Evolutionary conservation across 495 filamentous ascomycete species (phyloP).

Genomic region (Neurospora sp.): DNA sequence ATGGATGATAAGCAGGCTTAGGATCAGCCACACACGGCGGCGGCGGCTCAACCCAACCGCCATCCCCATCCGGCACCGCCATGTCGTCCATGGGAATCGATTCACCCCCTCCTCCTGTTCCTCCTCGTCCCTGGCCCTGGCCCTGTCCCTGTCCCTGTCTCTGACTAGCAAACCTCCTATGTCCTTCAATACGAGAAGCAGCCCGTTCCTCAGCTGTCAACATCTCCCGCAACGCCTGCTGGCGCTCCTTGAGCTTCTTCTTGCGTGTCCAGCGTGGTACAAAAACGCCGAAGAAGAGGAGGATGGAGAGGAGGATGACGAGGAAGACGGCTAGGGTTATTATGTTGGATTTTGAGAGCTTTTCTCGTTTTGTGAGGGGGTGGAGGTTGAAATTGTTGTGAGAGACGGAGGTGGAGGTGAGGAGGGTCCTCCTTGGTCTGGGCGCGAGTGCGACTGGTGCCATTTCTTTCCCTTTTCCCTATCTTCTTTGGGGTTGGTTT

Average conservation of each 20-base stretch:
- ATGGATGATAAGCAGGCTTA: neutral
- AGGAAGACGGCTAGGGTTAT: neutral
- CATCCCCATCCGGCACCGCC: neutral
- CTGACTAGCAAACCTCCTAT: no score
- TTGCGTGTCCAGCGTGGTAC: neutral
- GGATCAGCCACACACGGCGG: neutral
- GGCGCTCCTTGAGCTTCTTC: neutral
- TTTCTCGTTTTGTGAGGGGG: neutral
- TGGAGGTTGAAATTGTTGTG: neutral
- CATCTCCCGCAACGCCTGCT: neutral
- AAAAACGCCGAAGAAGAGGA: neutral
- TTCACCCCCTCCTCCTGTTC: neutral
- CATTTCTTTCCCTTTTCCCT: neutral
- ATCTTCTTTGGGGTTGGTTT: neutral
- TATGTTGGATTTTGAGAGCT: neutral
- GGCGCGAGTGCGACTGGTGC: neutral
- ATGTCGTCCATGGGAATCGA: neutral
- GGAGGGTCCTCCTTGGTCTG: neutral
- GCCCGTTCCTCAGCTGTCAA: neutral
- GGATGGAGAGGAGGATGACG: neutral
- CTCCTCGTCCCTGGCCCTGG: neutral
- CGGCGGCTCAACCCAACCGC: neutral
- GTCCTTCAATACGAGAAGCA: neutral
- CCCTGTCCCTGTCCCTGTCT: neutral
- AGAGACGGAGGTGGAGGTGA: neutral